Percentiles rank a stretch among this genome's conserved stretches.
Conservation (phyloP, 2,329 filamentous ascomycete species). For the Sporothrix humicola region DNA sequence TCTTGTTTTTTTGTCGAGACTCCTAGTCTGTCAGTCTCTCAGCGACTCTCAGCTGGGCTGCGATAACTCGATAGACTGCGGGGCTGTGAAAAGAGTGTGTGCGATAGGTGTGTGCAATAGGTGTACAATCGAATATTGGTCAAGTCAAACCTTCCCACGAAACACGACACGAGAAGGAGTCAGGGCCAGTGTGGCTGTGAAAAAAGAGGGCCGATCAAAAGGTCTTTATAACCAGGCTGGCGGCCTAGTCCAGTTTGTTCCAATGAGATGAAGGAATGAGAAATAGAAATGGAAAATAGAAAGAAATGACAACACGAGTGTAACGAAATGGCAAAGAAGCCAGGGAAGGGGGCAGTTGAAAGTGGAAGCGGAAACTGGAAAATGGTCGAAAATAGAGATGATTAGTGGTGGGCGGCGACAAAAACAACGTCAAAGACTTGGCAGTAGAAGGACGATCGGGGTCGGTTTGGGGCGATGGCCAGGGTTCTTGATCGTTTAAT, state of each 20-base stretch:
- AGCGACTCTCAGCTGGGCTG: neutral
- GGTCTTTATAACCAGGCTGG: constrained; percentile 8
- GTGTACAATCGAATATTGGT: neutral
- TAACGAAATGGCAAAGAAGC: neutral
- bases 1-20: neutral
- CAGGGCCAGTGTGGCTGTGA: constrained; percentile 21
- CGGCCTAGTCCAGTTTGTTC: constrained; percentile 20
- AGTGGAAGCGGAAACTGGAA: neutral
- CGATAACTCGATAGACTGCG: constrained; percentile 11
- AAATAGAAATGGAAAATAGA: neutral
- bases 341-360: neutral
- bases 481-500: neutral
- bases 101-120: neutral
- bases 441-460: constrained; percentile 15
- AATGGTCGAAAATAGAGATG: neutral
- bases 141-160: neutral
- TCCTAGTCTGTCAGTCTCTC: too few relatives aligned
- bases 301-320: constrained; percentile 1
- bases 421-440: constrained; percentile 22
- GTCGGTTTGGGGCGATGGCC: neutral
- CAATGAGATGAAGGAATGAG: constrained; percentile 17
- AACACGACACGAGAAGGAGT: constrained; percentile 6
- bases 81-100: constrained; percentile 21
- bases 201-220: constrained; percentile 17
- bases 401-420: constrained; percentile 12